Base-by-base conservation (phyloP, 352 stramenopile species). In the Pythium brachiatum region DNA sequence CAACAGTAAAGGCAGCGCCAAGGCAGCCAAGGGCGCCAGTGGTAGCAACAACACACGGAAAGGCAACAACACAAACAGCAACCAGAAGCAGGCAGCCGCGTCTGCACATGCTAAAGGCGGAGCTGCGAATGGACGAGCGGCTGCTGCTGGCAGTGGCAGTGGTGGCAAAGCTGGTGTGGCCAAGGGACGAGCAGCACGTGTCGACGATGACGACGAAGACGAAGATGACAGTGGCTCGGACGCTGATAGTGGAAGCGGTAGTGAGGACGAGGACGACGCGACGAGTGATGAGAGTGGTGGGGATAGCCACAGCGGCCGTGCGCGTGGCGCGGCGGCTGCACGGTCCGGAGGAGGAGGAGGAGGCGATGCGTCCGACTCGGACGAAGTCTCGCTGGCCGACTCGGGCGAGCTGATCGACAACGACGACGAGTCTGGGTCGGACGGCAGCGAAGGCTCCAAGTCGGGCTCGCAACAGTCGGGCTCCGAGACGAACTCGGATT, bases 321-420 rank as follows among this genome's bases (percentile, higher is more conserved):
- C 39, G 5, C 53, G 20, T 27, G 41, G 41, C 2, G 41, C 41
- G 20, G 41, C 41, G 4, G 41, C n/a, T 26, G 41, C 36, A 18
- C 53, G 47, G 0, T 51, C 26, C 21, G 70, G 60, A 20, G 74
- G 69, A 12, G 60, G 69, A 12, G 60, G 62, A 54, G 34, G 65
- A 36, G 23, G 57, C 44, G 27, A 61, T 58, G 81, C 69, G 20
- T 90, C 81, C 12, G 83, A 90, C 69, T 91, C 81, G 67, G 86
- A 93, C 32, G 78, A 94, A 34, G 83, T 94, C 6, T 94, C 86
- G 4, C 65, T 94, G 60, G 86, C 86, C 36, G 86, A 94, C 64
- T 94, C 86, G 48, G 81, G 73, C 0, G 83, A 94, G 56, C 73
- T 92, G 26, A 92, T 92, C 57, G 85, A 89, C 69, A 92, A 94